Conservation (phyloP, 2,329 filamentous ascomycete genomes). For the Claviceps pusilla region DNA sequence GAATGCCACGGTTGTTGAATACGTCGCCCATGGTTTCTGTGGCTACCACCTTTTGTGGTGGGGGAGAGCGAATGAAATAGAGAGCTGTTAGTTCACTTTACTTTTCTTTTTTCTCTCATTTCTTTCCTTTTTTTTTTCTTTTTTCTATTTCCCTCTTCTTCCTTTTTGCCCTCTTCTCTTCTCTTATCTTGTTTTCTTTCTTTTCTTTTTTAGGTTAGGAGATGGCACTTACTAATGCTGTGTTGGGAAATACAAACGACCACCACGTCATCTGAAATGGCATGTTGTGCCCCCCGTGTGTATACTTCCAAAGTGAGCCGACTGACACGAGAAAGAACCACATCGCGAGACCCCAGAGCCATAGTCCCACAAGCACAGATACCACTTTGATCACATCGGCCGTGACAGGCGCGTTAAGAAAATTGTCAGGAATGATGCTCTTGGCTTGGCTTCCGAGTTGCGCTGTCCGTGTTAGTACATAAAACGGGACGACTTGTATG, state of each 20-base stretch:
- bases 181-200: no score
- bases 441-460: constrained; percentile 29
- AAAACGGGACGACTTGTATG: neutral
- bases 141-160: no score
- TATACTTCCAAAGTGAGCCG: constrained; percentile 58
- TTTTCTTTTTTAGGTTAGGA: no score
- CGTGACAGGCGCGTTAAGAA: constrained; percentile 26
- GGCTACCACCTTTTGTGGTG: constrained; percentile 36
- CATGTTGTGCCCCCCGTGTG: constrained; percentile 41
- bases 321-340: constrained; percentile 75
- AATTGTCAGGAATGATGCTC: constrained; percentile 27
- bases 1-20: constrained; percentile 42
- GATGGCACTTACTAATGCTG: constrained; percentile 36
- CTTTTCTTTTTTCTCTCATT: no score
- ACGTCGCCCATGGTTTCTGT: constrained; percentile 56
- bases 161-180: no score
- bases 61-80: neutral
- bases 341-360: constrained; percentile 69
- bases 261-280: constrained; percentile 78
- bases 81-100: neutral
- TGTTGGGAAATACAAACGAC: constrained; percentile 71
- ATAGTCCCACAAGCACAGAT: constrained; percentile 51
- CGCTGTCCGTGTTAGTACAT: constrained; percentile 12
- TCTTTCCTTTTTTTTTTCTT: no score
- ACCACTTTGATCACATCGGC: constrained; percentile 31